Conservation (phyloP, 331 rosid species). For the Arachis monticola region DNA sequence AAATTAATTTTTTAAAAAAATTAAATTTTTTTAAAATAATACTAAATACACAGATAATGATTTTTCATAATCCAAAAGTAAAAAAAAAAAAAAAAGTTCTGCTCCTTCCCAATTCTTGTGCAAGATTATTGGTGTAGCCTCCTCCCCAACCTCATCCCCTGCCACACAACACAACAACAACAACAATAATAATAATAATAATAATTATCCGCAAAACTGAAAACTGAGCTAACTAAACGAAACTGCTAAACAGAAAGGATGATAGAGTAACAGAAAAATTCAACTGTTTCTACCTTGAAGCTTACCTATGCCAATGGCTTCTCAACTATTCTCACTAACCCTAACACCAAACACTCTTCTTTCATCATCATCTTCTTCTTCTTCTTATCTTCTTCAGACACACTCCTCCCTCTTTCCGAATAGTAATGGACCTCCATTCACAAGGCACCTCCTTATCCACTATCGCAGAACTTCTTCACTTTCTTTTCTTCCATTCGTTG, state of each 20-base stretch:
- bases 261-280: constrained; percentile 26
- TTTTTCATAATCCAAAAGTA: no score
- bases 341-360: constrained; percentile 35
- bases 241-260: neutral
- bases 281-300: neutral
- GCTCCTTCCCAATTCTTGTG: no score
- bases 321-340: constrained; percentile 49
- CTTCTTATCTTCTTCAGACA: constrained; percentile 34
- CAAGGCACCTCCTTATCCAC: constrained; percentile 34
- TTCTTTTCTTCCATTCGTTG: constrained; percentile 36
- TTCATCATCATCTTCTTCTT: constrained; percentile 32
- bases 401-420: constrained; percentile 20
- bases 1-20: no score
- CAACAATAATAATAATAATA: no score
- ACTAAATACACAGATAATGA: no score
- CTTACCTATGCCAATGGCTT: constrained; percentile 45
- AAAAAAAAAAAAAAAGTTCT: no score
- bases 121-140: no score
- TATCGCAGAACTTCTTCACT: constrained; percentile 30
- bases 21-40: no score
- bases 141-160: neutral
- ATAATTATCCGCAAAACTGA: neutral
- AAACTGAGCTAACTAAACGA: neutral
- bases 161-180: neutral
- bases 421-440: constrained; percentile 19